phyloP scores from a whole-genome alignment of 176 grass and related monocot species.

The Oryza officinalis region DNA sequence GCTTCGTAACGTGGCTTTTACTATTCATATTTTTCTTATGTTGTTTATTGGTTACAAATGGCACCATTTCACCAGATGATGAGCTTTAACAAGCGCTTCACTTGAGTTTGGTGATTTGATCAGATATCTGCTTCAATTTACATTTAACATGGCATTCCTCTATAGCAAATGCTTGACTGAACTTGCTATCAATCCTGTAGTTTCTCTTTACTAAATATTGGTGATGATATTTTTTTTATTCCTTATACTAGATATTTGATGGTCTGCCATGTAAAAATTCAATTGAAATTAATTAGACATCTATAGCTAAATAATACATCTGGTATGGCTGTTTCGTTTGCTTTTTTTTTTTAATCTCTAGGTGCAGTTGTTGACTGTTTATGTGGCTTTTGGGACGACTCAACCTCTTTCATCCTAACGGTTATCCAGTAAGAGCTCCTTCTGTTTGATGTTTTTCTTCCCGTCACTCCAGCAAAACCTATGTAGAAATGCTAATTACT shows the following conservation, averaged over 20 bases:
- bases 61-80: background rate
- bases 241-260: background rate
- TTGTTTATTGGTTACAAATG: slow-evolving; percentile 3
- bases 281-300: background rate
- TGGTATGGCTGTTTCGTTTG: background rate
- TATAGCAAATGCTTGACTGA: slow-evolving; percentile 6
- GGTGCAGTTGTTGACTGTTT: slow-evolving; percentile 1
- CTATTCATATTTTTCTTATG: slow-evolving; percentile 9
- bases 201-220: background rate
- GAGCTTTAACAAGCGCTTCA: background rate
- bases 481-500: background rate
- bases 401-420: background rate
- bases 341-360: background rate
- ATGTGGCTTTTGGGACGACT: background rate
- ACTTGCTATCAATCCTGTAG: background rate
- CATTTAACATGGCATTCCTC: background rate
- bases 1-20: background rate
- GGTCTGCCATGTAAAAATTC: background rate
- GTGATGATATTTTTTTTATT: background rate
- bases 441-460: background rate
- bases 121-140: background rate
- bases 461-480: background rate
- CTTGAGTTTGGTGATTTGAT: background rate
- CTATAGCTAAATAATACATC: background rate
- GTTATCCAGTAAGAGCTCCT: background rate